Evolutionary conservation across 345 rosid genomes (phyloP), one percentile per base, ranked within the genome.

Genomic region (Linum trigynum): DNA sequence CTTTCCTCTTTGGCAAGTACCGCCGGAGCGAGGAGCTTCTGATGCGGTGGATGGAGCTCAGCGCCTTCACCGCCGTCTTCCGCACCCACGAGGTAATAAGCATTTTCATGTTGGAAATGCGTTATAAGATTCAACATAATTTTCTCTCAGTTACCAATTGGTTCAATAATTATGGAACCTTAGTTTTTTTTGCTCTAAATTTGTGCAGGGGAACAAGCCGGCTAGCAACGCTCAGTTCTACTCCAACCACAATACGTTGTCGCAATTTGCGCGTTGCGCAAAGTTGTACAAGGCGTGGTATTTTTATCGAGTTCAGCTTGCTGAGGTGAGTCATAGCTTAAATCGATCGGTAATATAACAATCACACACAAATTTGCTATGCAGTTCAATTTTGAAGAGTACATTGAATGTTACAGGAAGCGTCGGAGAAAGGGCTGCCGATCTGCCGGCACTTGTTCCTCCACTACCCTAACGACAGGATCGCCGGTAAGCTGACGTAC

Each of bases 41-140:
- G 12, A 64, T 83, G 72, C 77, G 89, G 65, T 86, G 92, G 92
- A 84, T 86, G 89, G 92, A 86, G 83, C 73, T 86, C 43, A 86
- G 74, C 71, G 85, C 89, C 61, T 82, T 84, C 78, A 84, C 87
- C 37, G 65, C 77, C 9, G 80, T 86, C 62, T 84, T 86, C 79
- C 81, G 89, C 42, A 86, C 92, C 45, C 92, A 84, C 66, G 92
- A 86, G 79, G 92, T 78, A 75, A 23, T 59, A 2, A 36, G 2
- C 4, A 5, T 1, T 39, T 5, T 36, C 36, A 59, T 10, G 16
- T 5, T 1, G 16, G 15, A 55, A 1, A 55, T 55, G 16, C 7
- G 16, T 0, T 23, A 23, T 23, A 23, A 23, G 32, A 23, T 23
- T 1, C 32, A 23, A 23, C 32, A 23, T 23, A 23, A 23, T n/a